Conservation (phyloP, 1,284 basidiomycete genomes). For the Rhodotorula glutinis region DNA sequence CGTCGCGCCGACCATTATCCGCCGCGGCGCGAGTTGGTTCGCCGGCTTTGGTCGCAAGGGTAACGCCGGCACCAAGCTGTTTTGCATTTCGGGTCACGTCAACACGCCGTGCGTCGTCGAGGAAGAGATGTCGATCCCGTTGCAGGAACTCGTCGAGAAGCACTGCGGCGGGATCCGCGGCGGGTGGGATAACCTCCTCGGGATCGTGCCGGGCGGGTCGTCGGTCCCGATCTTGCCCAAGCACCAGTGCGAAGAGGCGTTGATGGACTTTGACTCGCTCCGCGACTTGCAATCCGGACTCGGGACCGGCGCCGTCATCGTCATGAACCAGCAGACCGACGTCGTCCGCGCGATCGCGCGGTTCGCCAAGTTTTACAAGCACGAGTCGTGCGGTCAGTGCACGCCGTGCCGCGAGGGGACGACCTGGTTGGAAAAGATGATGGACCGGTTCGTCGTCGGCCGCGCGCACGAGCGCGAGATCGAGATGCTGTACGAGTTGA, state of each 20-base stretch:
- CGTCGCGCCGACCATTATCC: constrained; percentile 93
- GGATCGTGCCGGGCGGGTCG: constrained; percentile 90
- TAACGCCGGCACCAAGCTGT: constrained; percentile 94
- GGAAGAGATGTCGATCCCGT: constrained; percentile 97
- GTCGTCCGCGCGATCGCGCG: constrained; percentile 88
- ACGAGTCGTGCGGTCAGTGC: constrained; percentile 98
- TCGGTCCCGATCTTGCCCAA: constrained; percentile 93
- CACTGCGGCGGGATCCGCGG: constrained; percentile 93
- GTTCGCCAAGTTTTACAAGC: constrained; percentile 95
- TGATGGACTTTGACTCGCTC: constrained; percentile 99
- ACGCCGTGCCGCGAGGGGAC: constrained; percentile 66
- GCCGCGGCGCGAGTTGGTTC: constrained; percentile 90
- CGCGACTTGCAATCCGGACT: constrained; percentile 92
- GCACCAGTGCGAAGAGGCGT: constrained; percentile 72
- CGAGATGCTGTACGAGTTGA: constrained; percentile 91
- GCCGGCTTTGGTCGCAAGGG: constrained; percentile 85
- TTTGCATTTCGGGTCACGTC: constrained; percentile 93
- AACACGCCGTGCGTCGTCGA: constrained; percentile 98
- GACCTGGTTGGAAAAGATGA: constrained; percentile 99
- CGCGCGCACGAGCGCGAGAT: constrained; percentile 89
- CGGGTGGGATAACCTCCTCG: constrained; percentile 93
- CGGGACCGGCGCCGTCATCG: constrained; percentile 96
- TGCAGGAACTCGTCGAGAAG: constrained; percentile 90
- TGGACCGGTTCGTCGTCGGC: constrained; percentile 81
- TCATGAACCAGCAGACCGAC: constrained; percentile 98